These are phyloP conservation scores for Theobroma grandiflorum DNA, from an alignment of 441 rosid species.

Conservation along the genomic window DNA sequence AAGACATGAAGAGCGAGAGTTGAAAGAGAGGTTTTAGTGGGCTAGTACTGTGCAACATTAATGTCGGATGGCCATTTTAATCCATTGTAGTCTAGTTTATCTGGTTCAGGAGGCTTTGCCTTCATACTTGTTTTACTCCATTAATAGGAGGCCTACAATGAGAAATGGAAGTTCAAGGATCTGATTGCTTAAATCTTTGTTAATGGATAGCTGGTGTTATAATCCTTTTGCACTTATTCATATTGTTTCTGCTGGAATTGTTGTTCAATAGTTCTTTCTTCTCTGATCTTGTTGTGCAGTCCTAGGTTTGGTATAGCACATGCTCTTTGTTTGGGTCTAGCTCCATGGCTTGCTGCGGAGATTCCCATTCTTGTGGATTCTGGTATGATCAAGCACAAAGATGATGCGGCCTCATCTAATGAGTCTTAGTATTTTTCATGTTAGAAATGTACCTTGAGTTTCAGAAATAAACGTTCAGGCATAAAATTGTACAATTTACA, in stretches of 20 bases:
- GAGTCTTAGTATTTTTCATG: conserved; percentile 50
- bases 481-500: conserved; percentile 14
- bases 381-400: conserved; percentile 97
- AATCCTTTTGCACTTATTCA: not conserved
- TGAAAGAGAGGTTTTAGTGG: not conserved
- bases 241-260: conserved; percentile 13
- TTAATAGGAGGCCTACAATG: not conserved
- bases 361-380: conserved; percentile 93
- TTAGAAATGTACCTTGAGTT: conserved; percentile 19
- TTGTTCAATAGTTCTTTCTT: conserved; percentile 10
- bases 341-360: conserved; percentile 99
- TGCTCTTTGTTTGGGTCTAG: conserved; percentile 96
- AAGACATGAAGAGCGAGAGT: not conserved
- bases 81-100: not conserved
- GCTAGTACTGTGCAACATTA: not conserved
- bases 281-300: conserved; percentile 47
- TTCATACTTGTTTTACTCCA: not conserved
- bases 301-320: conserved; percentile 97
- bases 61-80: not conserved
- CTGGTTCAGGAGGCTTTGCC: not conserved
- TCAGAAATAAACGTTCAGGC: conserved; percentile 30
- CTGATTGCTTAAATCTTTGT: not conserved
- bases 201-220: not conserved
- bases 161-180: not conserved
- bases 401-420: conserved; percentile 66